A percentile compares a stretch with the other conserved stretches of the same genome.
Conservation (phyloP, 768 basidiomycete genomes). For the Boletus bicolor region DNA sequence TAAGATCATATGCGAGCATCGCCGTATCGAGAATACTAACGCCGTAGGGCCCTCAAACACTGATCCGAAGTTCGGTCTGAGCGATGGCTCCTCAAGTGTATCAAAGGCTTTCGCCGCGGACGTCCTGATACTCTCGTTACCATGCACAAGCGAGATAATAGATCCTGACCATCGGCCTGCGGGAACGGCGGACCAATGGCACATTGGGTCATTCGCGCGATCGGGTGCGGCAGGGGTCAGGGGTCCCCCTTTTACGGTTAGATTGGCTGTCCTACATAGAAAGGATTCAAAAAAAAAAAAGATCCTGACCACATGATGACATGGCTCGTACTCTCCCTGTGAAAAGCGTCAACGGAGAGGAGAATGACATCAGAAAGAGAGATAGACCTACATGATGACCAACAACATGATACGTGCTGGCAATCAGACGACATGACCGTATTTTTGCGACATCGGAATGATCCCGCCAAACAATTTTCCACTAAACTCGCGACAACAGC, state of each 20-base stretch:
- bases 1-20: too few species aligned
- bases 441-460: conserved; percentile 66
- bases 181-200: conserved; percentile 22
- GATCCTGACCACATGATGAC: conserved; percentile 63
- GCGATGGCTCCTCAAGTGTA: conserved; percentile 90
- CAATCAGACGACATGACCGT: conserved; percentile 48
- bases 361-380: neutral
- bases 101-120: conserved; percentile 78
- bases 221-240: too few species aligned
- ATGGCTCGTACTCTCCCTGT: conserved; percentile 54
- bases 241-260: too few species aligned
- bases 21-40: too few species aligned
- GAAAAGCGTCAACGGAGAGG: conserved; percentile 2
- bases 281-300: conserved; percentile 20
- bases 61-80: conserved; percentile 47
- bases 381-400: conserved; percentile 59
- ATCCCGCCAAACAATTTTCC: conserved; percentile 91
- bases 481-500: conserved; percentile 72
- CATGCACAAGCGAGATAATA: conserved; percentile 58
- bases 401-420: conserved; percentile 38
- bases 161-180: conserved; percentile 87
- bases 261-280: too few species aligned
- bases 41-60: too few species aligned
- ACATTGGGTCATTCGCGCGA: too few species aligned
- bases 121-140: too few species aligned